Evolutionary conservation across 1,284 basidiomycete genomes (phyloP).

Genomic region (Sporisorium scitamineum): DNA sequence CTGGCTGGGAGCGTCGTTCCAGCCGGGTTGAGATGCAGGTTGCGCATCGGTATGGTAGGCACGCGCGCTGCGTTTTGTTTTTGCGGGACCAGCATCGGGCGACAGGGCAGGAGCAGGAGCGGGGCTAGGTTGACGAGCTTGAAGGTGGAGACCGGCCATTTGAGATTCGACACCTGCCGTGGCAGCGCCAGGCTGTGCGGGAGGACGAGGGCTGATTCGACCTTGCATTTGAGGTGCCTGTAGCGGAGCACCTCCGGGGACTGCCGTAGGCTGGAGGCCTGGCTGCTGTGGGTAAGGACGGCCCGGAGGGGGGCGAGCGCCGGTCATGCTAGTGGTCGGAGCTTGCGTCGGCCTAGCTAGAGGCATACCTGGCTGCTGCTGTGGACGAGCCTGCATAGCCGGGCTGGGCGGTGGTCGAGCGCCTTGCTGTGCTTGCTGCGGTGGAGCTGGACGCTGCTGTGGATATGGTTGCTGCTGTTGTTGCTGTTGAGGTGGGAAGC

Average conservation of each 20-base stretch:
- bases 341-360: conserved; percentile 16
- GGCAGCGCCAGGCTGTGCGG: conserved; percentile 21
- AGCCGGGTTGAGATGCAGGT: conserved; percentile 41
- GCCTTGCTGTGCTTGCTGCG: conserved; percentile 21
- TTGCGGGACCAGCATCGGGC: conserved; percentile 48
- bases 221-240: conserved; percentile 29
- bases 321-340: conserved; percentile 23
- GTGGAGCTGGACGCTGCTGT: conserved; percentile 28
- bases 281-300: conserved; percentile 37
- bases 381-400: conserved; percentile 33
- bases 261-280: conserved; percentile 7
- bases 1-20: conserved; percentile 62
- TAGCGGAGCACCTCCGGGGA: conserved; percentile 3
- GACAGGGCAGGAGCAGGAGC: conserved; percentile 23
- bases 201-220: conserved; percentile 39
- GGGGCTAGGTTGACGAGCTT: conserved; percentile 32
- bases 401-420: conserved; percentile 20
- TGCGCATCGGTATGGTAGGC: conserved; percentile 67
- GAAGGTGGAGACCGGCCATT: conserved; percentile 52
- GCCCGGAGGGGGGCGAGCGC: conserved; percentile 24
- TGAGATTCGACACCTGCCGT: conserved; percentile 34
- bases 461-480: conserved; percentile 33
- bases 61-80: conserved; percentile 65
- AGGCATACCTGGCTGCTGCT: conserved; percentile 38
- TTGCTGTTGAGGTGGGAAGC: conserved; percentile 20